Evolutionary conservation across 441 rosid genomes (phyloP), one percentile per base, ranked within the genome.

Genomic region (Metrosideros polymorpha): DNA sequence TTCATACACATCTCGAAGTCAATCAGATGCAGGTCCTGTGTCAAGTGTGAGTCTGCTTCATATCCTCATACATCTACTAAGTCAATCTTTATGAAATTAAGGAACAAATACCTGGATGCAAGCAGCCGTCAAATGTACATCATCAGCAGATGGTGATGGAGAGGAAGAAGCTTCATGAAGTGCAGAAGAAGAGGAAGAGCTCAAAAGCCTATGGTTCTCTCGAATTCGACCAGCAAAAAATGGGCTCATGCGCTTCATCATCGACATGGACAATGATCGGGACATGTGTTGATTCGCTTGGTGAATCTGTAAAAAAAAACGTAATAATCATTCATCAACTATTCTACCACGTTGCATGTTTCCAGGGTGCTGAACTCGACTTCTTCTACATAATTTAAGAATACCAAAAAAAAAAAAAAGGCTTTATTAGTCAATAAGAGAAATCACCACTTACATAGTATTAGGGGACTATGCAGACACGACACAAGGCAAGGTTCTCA

Each of bases 91-190:
- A 35, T 35, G 35, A 29, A 47, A 53, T 9, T 49, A 83, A 17
- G 42, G 85, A 0, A 35, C 42, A 35, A 66, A 66, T 93, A 97
- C 99, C 94, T 90, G 93, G 89, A 97, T 86, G 89, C 95, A 95
- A 89, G 89, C 94, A 2, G 95, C 95, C 43, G 98, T 93, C 85
- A 97, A 85, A 86, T 93, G 93, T 39, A 97, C 85, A 9, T 87
- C 89, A 29, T 94, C 95, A 24, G 83, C 83, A 53, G 95, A 90
- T 82, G 92, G 82, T 59, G 93, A 90, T 35, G 93, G 88, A 75
- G 92, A 77, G 35, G 86, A 87, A 22, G 90, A 87, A 87, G 88
- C 82, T 85, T 90, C 90, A 29, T 17, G 90, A 84, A 91, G 92
- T 88, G 92, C 90, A 22, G 93, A 84, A 82, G 85, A 42, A 35